These are phyloP conservation scores for Anisogramma anomala DNA, from an alignment of 2,329 filamentous ascomycete genomes.

Conservation along the genomic window DNA sequence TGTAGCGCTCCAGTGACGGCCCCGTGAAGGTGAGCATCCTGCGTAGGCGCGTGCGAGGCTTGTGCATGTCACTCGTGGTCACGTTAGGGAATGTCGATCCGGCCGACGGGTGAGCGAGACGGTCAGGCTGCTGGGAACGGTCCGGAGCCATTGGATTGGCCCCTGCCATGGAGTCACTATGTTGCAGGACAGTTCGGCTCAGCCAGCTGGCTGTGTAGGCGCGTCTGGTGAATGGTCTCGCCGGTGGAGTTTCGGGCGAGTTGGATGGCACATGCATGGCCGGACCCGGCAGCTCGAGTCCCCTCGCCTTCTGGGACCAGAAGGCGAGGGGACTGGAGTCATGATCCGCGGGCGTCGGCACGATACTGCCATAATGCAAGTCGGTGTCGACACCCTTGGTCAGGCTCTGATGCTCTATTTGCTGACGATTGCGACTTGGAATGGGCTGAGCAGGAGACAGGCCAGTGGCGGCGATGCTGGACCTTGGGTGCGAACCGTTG, in stretches of 20 bases:
- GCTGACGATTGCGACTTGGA: constrained; percentile 14
- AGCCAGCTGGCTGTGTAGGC: constrained; percentile 12
- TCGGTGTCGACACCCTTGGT: constrained; percentile 26
- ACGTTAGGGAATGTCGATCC: constrained; percentile 14
- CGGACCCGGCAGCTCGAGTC: constrained; percentile 42
- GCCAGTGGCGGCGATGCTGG: constrained; percentile 20
- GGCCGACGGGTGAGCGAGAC: not conserved
- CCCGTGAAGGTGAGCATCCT: constrained; percentile 29
- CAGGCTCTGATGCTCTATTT: constrained; percentile 30
- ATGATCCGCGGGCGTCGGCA: constrained; percentile 27
- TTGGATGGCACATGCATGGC: constrained; percentile 33
- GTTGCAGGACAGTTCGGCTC: constrained; percentile 22
- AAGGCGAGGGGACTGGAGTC: constrained; percentile 15
- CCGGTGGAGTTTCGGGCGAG: constrained; percentile 14
- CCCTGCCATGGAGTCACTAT: constrained; percentile 26
- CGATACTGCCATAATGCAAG: constrained; percentile 43
- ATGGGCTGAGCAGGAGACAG: constrained; percentile 15
- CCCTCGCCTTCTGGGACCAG: constrained; percentile 22
- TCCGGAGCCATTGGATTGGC: not conserved
- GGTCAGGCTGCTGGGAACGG: not conserved
- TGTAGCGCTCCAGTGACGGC: constrained; percentile 23
- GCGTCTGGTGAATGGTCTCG: constrained; percentile 1
- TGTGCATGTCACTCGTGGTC: constrained; percentile 18
- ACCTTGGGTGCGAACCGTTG: constrained; percentile 16
- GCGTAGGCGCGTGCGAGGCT: constrained; percentile 22